Evolutionary conservation across 2,329 filamentous ascomycete species (phyloP).

Genomic region (Neurospora crassa): DNA sequence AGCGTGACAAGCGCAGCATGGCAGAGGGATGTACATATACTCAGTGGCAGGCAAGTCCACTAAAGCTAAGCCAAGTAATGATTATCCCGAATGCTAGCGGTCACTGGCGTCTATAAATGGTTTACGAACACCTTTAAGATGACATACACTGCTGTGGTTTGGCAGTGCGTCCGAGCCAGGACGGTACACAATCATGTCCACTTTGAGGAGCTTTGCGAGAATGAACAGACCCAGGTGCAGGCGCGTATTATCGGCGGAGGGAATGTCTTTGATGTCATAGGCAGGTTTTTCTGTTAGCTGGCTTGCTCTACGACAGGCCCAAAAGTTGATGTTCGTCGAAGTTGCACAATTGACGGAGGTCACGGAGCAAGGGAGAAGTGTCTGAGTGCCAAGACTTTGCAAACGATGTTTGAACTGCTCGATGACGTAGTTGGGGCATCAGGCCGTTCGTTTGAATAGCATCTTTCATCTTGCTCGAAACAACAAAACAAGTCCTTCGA

Average conservation of each 20-base stretch:
- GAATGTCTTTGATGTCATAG: neutral
- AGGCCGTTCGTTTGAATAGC: neutral
- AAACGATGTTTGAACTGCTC: neutral
- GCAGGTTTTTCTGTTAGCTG: neutral
- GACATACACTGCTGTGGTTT: neutral
- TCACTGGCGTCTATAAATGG: neutral
- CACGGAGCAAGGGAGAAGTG: neutral
- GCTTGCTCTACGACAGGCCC: neutral
- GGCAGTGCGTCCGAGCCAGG: neutral
- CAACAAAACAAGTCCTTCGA: neutral
- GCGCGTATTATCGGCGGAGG: neutral
- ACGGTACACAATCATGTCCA: neutral
- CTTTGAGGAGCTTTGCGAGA: neutral
- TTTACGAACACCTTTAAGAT: neutral
- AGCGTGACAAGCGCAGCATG: neutral
- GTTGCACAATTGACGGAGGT: neutral
- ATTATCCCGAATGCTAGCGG: neutral
- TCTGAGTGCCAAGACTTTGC: neutral
- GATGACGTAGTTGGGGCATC: neutral
- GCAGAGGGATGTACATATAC: neutral
- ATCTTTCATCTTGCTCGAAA: neutral
- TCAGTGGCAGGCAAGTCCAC: neutral
- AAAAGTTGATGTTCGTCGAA: neutral
- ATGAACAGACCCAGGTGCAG: neutral
- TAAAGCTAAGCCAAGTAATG: neutral